phyloP scores from a whole-genome alignment of 805 yeast genomes.

The Yamadazyma kitorensis region DNA sequence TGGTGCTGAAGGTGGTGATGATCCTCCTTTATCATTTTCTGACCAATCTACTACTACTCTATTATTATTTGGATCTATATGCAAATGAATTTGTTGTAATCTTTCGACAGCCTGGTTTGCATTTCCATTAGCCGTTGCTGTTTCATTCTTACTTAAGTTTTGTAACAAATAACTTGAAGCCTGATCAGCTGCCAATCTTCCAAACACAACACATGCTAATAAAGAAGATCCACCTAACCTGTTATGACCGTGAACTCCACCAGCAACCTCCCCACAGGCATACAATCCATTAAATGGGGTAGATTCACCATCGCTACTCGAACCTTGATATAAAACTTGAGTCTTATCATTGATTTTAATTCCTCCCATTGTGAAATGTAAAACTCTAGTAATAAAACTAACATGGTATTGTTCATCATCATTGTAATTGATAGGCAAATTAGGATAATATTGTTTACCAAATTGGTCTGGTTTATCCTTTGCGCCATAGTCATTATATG shows the following conservation, averaged over 20 bases:
- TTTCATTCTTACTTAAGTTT: conserved; percentile 20
- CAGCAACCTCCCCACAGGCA: conserved; percentile 68
- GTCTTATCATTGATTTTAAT: conserved; percentile 50
- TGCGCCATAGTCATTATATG: conserved; percentile 41
- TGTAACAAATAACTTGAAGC: conserved; percentile 32
- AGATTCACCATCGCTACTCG: conserved; percentile 19
- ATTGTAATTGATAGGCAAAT: conserved; percentile 40
- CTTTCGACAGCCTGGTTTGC: conserved; percentile 21
- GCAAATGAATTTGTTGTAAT: conserved; percentile 42
- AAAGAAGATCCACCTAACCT: conserved; percentile 59
- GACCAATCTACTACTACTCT: conserved; percentile 29
- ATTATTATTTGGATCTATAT: conserved; percentile 38
- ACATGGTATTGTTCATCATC: conserved; percentile 43
- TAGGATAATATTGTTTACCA: conserved; percentile 49
- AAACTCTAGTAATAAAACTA: conserved; percentile 54
- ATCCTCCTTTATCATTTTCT: background rate
- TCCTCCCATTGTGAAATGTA: conserved; percentile 74
- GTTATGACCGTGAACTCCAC: conserved; percentile 66
- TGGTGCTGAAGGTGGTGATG: background rate
- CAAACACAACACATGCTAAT: conserved; percentile 59
- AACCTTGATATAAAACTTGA: conserved; percentile 34
- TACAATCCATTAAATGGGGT: conserved; percentile 44
- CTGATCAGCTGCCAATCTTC: conserved; percentile 42
- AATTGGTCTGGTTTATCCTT: conserved; percentile 41
- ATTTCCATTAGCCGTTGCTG: conserved; percentile 3